Evolutionary conservation across 306 rosid genomes (phyloP), one percentile per base, ranked within the genome.

Genomic region (Rosa rugosa): DNA sequence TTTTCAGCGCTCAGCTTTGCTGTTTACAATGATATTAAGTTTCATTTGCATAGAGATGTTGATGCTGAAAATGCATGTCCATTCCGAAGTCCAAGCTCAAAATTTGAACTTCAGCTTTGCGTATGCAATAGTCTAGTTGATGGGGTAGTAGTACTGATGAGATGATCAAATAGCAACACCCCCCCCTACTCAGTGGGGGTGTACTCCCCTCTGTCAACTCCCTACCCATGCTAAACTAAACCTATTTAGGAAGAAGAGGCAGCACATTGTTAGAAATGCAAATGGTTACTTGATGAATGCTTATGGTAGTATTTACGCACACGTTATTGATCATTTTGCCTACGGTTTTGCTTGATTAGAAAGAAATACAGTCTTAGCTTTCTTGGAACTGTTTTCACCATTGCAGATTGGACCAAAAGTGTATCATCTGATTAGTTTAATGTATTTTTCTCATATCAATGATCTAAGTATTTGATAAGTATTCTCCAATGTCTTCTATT

Each of bases 381-480:
- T 49, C n/a, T 47, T 31, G 44, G 42, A 47, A 47, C 12, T 44
- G 54, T 44, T 69, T 69, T 44, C 56, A 45, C 34, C 56, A 17
- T 66, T 69, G 75, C 53, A 44, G 67, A 42, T 71, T 44, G 34
- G 25, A 36, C 73, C 59, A 77, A 63, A 81, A 64, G 63, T 50
- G 27, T 22, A 27, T 64, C 85, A 27, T 59, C 84, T 20, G 64
- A 27, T 60, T 75, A 71, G 47, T 49, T 78, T 51, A 50, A 25
- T 49, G 23, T 27, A 13, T 9, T 71, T 25, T 31, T 76, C 66
- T 68, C 42, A 25, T 79, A 80, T 82, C 71, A 67, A 25, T 18
- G 20, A 54, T 75, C 56, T 40, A 76, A 31, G 27, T 71, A 51
- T 20, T 77, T 18, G 14, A 53, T 12, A 6, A 18, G 75, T 34